Evolutionary conservation across 2,329 filamentous ascomycete species (phyloP).

Genomic region (Apiospora arundinis): DNA sequence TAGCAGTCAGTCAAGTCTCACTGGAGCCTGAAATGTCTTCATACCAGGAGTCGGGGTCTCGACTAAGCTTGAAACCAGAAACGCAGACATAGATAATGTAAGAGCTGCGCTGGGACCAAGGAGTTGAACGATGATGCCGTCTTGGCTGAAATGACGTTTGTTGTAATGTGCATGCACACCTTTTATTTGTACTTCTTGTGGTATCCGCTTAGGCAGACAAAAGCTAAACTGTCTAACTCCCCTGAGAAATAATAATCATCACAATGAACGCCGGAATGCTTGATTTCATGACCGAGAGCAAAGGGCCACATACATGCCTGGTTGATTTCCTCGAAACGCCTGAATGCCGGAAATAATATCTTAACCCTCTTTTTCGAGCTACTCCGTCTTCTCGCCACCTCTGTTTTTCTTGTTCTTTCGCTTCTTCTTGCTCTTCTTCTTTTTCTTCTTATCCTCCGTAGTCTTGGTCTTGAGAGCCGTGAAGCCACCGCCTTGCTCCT

Average conservation of each 20-base stretch:
- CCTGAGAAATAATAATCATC: conserved; percentile 6
- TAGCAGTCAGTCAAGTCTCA: not conserved
- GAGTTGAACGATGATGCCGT: not conserved
- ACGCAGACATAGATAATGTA: not conserved
- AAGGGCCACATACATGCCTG: not conserved
- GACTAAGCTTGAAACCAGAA: not conserved
- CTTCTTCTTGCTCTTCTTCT: not conserved
- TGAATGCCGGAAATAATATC: conserved; percentile 1
- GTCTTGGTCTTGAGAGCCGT: not conserved
- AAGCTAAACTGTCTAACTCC: no score
- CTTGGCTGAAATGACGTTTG: not conserved
- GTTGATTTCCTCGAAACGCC: conserved; percentile 7
- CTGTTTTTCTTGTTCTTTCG: not conserved
- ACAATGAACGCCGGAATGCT: conserved; percentile 5
- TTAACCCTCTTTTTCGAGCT: not conserved
- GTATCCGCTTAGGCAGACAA: conserved; percentile 6
- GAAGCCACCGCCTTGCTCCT: not conserved
- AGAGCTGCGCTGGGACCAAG: not conserved
- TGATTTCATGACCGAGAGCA: not conserved
- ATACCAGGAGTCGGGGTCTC: not conserved
- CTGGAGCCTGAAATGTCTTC: not conserved
- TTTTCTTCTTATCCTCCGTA: not conserved
- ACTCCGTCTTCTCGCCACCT: not conserved
- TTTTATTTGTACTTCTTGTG: not conserved
- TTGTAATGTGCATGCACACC: not conserved